Evolutionary conservation across 2,329 filamentous ascomycete species (phyloP).

Genomic region (Chalaropsis thielavioides): DNA sequence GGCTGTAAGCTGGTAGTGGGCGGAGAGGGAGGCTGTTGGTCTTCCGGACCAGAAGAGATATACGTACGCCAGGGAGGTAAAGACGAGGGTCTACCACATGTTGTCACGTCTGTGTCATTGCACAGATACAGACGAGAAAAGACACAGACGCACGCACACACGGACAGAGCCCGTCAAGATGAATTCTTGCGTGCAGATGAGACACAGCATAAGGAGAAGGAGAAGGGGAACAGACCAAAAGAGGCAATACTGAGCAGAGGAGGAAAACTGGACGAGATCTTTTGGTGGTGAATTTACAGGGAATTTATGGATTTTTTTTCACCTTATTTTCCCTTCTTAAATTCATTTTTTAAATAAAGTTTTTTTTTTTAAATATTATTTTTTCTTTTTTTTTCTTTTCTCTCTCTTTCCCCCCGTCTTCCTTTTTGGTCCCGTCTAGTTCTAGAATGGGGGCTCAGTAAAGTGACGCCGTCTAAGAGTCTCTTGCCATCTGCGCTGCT

Average conservation of each 20-base stretch:
- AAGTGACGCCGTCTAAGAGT: background rate
- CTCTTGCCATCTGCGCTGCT: background rate
- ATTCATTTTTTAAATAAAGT: background rate
- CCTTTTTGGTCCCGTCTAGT: background rate
- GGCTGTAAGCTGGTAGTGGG: background rate
- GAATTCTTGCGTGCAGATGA: background rate
- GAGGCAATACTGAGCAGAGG: background rate
- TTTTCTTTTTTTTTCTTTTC: background rate
- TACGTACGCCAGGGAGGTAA: background rate
- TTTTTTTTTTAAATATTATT: background rate
- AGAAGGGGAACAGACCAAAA: conserved; percentile 1
- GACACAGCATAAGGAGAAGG: background rate
- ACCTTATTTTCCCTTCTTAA: background rate
- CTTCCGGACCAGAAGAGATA: background rate
- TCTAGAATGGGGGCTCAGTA: background rate
- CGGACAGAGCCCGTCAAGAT: conserved; percentile 3
- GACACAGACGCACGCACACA: background rate
- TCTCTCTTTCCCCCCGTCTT: background rate
- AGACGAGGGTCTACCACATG: background rate
- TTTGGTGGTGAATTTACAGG: background rate
- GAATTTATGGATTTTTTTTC: background rate
- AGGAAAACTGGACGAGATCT: background rate
- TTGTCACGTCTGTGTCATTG: background rate
- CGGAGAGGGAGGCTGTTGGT: background rate
- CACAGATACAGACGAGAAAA: background rate